Evolutionary conservation across 768 basidiomycete species (phyloP).

Genomic region (Mycena latifolia): DNA sequence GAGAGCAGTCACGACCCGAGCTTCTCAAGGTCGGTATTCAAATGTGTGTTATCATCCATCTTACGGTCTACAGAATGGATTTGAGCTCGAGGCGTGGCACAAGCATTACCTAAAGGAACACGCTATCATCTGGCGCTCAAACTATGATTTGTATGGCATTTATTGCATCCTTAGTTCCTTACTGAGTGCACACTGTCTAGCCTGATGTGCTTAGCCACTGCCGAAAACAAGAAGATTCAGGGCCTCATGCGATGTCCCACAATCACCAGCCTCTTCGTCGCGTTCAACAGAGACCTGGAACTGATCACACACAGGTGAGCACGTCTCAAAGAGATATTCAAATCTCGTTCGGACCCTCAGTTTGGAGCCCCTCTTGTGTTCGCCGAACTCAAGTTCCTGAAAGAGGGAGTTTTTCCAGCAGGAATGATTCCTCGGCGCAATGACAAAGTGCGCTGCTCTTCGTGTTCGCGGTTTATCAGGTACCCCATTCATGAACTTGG

Average conservation of each 20-base stretch:
- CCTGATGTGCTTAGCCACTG: background rate
- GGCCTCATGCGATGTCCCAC: slow-evolving; percentile 17
- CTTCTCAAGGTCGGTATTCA: background rate
- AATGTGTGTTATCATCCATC: background rate
- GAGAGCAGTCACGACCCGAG: background rate
- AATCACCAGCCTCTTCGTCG: background rate
- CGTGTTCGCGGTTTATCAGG: background rate
- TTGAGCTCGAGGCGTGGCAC: slow-evolving; percentile 5
- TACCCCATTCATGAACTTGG: no score
- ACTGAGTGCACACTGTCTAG: background rate
- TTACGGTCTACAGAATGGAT: slow-evolving; percentile 2
- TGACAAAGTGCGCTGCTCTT: background rate
- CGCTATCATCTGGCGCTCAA: background rate
- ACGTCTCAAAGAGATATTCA: no score
- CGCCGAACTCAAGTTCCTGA: background rate
- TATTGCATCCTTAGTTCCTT: no score
- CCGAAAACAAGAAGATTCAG: slow-evolving; percentile 9
- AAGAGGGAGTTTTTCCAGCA: background rate
- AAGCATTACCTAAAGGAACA: background rate
- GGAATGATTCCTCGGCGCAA: background rate
- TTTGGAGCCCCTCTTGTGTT: background rate
- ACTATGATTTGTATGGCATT: slow-evolving; percentile 4
- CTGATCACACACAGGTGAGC: slow-evolving; percentile 12
- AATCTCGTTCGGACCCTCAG: no score
- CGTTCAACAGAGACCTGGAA: slow-evolving; percentile 12